Evolutionary conservation across 768 basidiomycete genomes (phyloP), one percentile per base, ranked within the genome.

Genomic region (Podaxis sp.): DNA sequence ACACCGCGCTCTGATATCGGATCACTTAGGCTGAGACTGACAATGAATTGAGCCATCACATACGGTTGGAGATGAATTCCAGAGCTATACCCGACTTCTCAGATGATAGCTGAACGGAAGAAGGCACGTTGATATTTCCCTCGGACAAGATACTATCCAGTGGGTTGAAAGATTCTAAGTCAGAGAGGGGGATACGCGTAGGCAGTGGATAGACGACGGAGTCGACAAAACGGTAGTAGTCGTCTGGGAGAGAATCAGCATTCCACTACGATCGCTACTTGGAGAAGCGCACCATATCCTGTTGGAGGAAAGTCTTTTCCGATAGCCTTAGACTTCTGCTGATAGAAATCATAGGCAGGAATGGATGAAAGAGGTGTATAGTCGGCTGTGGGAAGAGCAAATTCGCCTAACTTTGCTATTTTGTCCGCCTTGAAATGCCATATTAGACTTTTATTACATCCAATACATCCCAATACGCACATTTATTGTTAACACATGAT

Each of bases 51-150:
- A 7, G 17, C 3, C 28, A 15, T 1, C 30, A 80, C 88, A 64
- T 66, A 91, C 89, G 89, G 72, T 92, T 91, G 8, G 86, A 84
- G 65, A 85, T 81, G 70, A 91, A 90, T 30, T 79, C 70, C 36
- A 91, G 72, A 37, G 74, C 80, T 50, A 90, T 75, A 5, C 89
- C 88, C 8, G 86, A 87, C 68, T 81, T 82, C 15, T 76, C 77
- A 11, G 86, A 84, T 0, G 76, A 74, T 33, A 92, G 79, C 64
- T 80, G 79, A 38, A 85, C 83, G 30, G 84, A 77, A 8, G 85
- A 77, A 4, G 78, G 76, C 13, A 74, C 64, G 46, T 75, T 71
- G 26, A 71, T 70, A 38, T 74, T 74, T 28, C 69, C 68, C 64
- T 52, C 75, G 74, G 58, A 74, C 20, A 74, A 77, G 56, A 84